Base-by-base conservation (phyloP, 495 filamentous ascomycete species). In the Sphaerosporella brunnea region DNA sequence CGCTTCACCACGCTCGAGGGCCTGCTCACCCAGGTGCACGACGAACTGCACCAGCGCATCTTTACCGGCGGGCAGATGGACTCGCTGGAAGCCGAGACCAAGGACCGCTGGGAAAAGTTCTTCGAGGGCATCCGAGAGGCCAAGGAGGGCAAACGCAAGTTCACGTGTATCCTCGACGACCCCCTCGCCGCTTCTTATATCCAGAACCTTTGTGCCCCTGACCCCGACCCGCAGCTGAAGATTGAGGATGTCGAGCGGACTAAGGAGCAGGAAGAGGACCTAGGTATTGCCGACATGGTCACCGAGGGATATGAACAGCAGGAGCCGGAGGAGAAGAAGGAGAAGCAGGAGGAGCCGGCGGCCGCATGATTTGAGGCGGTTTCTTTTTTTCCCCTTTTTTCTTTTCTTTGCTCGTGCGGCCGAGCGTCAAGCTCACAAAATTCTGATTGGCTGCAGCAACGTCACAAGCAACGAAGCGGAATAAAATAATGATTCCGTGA, bases 1-100 rank as follows among this genome's bases (percentile, higher is more conserved):
- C 78, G 87, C 34, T 97, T 97, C 68, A 96, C 90, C 8, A 97
- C 92, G 3, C 75, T 96, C 16, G 92, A 96, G 64, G 90, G 90
- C 51, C 73, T 95, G 18, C 69, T 96, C n/a, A 87, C 83, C 0
- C 85, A 96, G 62, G 78, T 97, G 45, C 76, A 85, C 32, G 79
- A 93, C 59, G 87, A 96, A 60, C 69, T 96, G 34, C 76, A 76
- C 55, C 74, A 71, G 32, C 79, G 85, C 48, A 87, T 95, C 54
- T 97, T 87, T 65, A 78, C 93, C 55, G 67, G 75, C 13, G 75
- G 67, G 24, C 67, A 72, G 35, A 66, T 70, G 19, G 90, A 97
- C 64, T 87, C 82, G 4, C 71, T 94, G 55, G 62, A 63, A 7
- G 45, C 62, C 4, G 64, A 69, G 7, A 73, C 79, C 16, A 80